Conservation (phyloP, 805 yeast species). For the Nakazawaea ambrosiae region DNA sequence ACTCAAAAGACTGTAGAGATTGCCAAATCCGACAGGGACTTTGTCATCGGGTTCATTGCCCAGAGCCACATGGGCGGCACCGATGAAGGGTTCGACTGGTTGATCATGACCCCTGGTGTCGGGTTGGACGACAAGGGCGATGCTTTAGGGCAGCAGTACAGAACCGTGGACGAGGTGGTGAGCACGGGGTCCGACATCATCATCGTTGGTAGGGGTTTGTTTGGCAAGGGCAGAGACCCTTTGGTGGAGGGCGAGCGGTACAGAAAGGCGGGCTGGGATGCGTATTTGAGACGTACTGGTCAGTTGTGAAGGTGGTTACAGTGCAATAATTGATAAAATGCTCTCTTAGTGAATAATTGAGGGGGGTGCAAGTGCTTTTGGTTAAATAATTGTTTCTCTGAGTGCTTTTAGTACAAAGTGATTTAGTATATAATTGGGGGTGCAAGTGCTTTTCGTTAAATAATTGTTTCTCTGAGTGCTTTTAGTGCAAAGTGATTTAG, state of each 20-base stretch:
- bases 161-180: conserved; percentile 84
- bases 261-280: conserved; percentile 91
- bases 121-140: conserved; percentile 97
- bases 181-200: conserved; percentile 87
- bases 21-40: conserved; percentile 74
- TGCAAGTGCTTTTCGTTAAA: too few relatives aligned
- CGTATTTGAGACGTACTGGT: conserved; percentile 48
- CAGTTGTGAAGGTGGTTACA: not conserved
- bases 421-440: too few relatives aligned
- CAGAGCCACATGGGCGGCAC: conserved; percentile 81
- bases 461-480: too few relatives aligned
- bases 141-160: conserved; percentile 90
- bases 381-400: too few relatives aligned
- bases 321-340: too few relatives aligned
- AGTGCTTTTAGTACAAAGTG: too few relatives aligned
- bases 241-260: conserved; percentile 81
- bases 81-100: conserved; percentile 88
- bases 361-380: too few relatives aligned
- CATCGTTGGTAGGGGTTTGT: conserved; percentile 97
- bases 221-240: conserved; percentile 93
- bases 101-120: conserved; percentile 97
- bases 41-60: conserved; percentile 95
- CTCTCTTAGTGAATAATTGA: too few relatives aligned
- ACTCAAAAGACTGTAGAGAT: conserved; percentile 83
- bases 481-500: too few relatives aligned